phyloP scores from a whole-genome alignment of 2,329 filamentous ascomycete species.

The Fusarium napiforme region DNA sequence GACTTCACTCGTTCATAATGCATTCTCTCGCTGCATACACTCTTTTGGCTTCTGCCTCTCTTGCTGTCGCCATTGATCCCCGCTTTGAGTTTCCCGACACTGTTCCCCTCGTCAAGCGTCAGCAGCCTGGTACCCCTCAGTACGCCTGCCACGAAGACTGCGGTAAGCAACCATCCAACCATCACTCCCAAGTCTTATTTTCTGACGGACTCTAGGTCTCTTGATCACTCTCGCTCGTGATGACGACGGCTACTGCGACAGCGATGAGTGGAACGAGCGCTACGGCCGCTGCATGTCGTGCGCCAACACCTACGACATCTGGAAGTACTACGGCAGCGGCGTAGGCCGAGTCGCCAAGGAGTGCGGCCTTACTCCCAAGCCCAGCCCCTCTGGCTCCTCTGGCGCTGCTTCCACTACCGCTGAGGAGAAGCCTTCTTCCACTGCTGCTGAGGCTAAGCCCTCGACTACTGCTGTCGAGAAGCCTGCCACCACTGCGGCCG shows the following conservation, averaged over 20 bases:
- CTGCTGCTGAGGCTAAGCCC: background rate
- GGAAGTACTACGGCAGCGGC: constrained; percentile 55
- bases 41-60: constrained; percentile 36
- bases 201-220: constrained; percentile 4
- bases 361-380: constrained; percentile 43
- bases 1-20: constrained; percentile 22
- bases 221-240: constrained; percentile 50
- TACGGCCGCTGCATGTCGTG: constrained; percentile 57
- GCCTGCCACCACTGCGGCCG: background rate
- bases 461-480: background rate
- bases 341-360: constrained; percentile 48
- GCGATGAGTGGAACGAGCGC: constrained; percentile 52
- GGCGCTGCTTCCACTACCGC: constrained; percentile 1
- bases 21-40: constrained; percentile 26
- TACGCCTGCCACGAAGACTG: constrained; percentile 61
- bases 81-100: constrained; percentile 49
- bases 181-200: fast-evolving
- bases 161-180: constrained; percentile 48
- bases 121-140: constrained; percentile 56
- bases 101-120: constrained; percentile 51
- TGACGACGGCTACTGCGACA: constrained; percentile 50
- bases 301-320: constrained; percentile 56
- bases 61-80: constrained; percentile 23
- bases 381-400: constrained; percentile 29
- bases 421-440: background rate